phyloP scores from a whole-genome alignment of 257 asterid species.

The Verbena officinalis region DNA sequence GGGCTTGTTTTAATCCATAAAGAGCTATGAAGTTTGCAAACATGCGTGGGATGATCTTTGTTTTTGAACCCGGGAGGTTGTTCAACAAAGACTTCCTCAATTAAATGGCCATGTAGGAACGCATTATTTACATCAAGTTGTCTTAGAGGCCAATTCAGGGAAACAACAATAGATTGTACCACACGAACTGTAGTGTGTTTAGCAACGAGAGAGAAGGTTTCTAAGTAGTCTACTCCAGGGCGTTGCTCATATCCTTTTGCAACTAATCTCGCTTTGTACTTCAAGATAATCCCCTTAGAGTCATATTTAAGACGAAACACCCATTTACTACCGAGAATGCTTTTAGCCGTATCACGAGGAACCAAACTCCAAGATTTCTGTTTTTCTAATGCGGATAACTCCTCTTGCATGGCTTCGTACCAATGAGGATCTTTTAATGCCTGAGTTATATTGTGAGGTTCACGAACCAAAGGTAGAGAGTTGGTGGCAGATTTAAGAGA shows the following conservation, averaged over 20 bases:
- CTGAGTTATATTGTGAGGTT: too few species aligned
- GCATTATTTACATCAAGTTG: not conserved
- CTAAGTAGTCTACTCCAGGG: not conserved
- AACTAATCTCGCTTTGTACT: not conserved
- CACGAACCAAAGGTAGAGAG: too few species aligned
- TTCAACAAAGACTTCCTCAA: not conserved
- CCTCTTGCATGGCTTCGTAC: too few species aligned
- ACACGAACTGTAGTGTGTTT: not conserved
- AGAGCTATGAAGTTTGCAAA: not conserved
- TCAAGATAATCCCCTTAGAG: not conserved
- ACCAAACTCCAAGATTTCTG: too few species aligned
- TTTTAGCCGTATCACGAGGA: not conserved
- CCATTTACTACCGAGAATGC: not conserved
- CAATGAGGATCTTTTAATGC: too few species aligned
- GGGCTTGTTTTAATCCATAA: not conserved
- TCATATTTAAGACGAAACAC: not conserved
- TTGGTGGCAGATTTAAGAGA: too few species aligned
- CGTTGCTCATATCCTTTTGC: not conserved
- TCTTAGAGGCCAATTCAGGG: not conserved
- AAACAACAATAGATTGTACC: not conserved
- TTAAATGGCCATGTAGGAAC: not conserved
- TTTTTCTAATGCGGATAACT: too few species aligned
- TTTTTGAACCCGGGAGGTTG: not conserved
- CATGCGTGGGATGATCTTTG: not conserved
- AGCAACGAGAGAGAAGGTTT: not conserved